Base-by-base conservation (phyloP, 2,329 filamentous ascomycete genomes). In the Claviceps sp. region DNA sequence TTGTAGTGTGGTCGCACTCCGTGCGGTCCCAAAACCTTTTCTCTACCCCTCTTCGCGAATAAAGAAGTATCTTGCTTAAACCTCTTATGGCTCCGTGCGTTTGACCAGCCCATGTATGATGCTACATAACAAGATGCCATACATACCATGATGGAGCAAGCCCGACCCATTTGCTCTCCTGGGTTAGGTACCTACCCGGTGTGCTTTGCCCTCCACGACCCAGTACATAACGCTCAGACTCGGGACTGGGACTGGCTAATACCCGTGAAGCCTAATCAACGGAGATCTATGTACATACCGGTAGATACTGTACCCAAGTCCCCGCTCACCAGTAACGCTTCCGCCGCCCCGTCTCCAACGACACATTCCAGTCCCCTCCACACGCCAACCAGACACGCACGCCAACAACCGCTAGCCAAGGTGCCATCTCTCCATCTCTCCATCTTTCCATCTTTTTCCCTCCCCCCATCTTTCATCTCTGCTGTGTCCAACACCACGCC, bases 11-110 rank as follows among this genome's bases (percentile, higher is more conserved):
- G 22, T 34, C 29, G 29, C 11, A 34, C 9, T 34, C 29, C 29
- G 29, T 34, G 29, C 29, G 29, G 3, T 34, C 29, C 9, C 3
- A 34, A 34, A 23, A 43, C 20, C 17, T 43, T 22, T 22, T 50
- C 37, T 14, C 40, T 20, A 29, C 5, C 4, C 4, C 11, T 37
- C 17, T 50, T 50, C 34, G 38, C 26, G 29, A 47, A 54, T 50
- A 54, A 47, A 54, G 47, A 47, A 34, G 20, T 54, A 16, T 45
- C 16, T 45, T 16, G 23, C 38, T 49, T 49, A 53, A 50, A 45
- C 38, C 20, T 43, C 16, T 56, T 40, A 49, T 53, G 47, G 2
- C 40, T 13, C 4, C 2, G 17, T 13, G 11, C 11, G 14, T n/a
- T 8, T 40, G 38, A 16, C 16, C 14, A 40, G 6, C 9, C 20